Percentiles rank a stretch among this genome's conserved stretches.
These are phyloP conservation scores for Lepidium sativum DNA, from an alignment of 345 rosid species.

Conservation along the genomic window DNA sequence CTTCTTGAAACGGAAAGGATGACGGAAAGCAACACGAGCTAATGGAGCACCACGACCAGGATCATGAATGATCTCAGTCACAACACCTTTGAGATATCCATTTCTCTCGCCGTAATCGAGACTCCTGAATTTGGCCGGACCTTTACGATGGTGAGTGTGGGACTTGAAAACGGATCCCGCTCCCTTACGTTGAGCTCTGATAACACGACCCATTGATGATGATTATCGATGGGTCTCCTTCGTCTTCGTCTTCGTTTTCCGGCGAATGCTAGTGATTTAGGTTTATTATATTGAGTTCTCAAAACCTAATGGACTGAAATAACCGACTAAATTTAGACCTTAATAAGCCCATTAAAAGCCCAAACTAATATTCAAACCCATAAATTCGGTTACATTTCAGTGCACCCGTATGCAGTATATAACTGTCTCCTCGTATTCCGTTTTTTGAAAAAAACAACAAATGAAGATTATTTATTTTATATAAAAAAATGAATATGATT, in stretches of 20 bases:
- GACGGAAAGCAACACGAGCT: conserved; percentile 57
- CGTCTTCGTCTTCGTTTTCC: neutral
- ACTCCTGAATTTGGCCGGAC: conserved; percentile 58
- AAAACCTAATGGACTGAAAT: conserved; percentile 10
- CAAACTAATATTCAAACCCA: conserved; percentile 5
- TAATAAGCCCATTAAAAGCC: conserved; percentile 2
- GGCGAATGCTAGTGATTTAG: conserved; percentile 2
- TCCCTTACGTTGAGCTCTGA: conserved; percentile 70
- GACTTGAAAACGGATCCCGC: conserved; percentile 72
- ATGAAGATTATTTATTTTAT: too few species aligned
- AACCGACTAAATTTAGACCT: too few species aligned
- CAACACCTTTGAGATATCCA: conserved; percentile 56
- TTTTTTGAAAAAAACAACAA: neutral
- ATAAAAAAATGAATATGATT: too few species aligned
- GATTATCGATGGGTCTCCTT: neutral
- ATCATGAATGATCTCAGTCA: conserved; percentile 61
- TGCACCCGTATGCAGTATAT: too few species aligned
- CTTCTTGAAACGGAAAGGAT: conserved; percentile 57
- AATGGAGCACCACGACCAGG: conserved; percentile 71
- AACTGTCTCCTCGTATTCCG: conserved; percentile 28
- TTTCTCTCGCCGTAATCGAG: conserved; percentile 72
- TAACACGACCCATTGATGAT: conserved; percentile 55
- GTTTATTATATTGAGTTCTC: neutral
- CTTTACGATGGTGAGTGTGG: conserved; percentile 74
- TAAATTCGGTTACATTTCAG: neutral